Percentiles rank a stretch among this genome's conserved stretches.
These are phyloP conservation scores for Angophora floribunda DNA, from an alignment of 345 rosid genomes.

Conservation along the genomic window DNA sequence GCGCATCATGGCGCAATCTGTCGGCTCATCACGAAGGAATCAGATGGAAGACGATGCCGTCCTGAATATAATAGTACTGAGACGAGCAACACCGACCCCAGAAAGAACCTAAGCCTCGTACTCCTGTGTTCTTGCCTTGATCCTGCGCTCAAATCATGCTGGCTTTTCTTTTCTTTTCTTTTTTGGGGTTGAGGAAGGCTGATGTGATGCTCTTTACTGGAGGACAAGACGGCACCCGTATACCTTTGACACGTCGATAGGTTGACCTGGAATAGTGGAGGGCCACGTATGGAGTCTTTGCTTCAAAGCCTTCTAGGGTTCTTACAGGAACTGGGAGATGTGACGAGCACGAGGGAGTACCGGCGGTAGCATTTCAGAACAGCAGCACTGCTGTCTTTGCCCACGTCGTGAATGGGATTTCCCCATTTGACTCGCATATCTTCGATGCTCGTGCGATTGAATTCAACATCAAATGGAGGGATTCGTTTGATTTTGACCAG, in stretches of 20 bases:
- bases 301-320: background rate
- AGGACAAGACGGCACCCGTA: background rate
- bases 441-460: background rate
- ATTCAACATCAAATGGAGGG: background rate
- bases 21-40: background rate
- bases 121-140: background rate
- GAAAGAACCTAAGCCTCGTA: background rate
- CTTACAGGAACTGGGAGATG: background rate
- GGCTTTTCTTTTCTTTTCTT: background rate
- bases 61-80: background rate
- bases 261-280: background rate
- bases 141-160: background rate
- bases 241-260: background rate
- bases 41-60: background rate
- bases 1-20: background rate
- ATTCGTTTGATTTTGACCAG: background rate
- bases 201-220: rapidly evolving
- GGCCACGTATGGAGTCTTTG: background rate
- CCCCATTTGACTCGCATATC: background rate
- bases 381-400: background rate
- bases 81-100: background rate
- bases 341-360: background rate
- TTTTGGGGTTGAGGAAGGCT: background rate
- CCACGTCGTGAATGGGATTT: background rate
- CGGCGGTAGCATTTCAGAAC: background rate